Percentiles rank a stretch among this genome's conserved stretches.
phyloP scores from a whole-genome alignment of 495 filamentous ascomycete genomes.

The Talaromyces ruber region DNA sequence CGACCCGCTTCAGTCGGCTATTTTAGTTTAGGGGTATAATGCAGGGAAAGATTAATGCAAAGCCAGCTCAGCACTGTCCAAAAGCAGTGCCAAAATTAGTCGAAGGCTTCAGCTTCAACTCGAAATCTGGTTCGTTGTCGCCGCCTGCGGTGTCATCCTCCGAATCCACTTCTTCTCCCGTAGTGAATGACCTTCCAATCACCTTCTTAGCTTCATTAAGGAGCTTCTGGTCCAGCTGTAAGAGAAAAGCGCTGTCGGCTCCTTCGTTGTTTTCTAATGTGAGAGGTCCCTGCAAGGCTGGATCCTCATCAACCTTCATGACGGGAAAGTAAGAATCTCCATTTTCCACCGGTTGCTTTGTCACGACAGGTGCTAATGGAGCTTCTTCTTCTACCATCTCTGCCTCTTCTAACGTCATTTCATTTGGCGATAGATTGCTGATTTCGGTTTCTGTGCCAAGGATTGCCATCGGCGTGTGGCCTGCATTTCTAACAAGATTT shows the following conservation, averaged over 20 bases:
- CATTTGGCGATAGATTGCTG: conserved; percentile 19
- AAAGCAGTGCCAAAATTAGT: conserved; percentile 54
- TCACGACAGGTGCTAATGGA: conserved; percentile 23
- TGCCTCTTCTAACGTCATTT: neutral
- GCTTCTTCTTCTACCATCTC: conserved; percentile 14
- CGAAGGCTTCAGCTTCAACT: conserved; percentile 48
- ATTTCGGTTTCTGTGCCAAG: conserved; percentile 27
- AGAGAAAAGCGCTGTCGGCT: conserved; percentile 31
- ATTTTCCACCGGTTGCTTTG: conserved; percentile 29
- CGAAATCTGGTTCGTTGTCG: conserved; percentile 41
- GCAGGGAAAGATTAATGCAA: conserved; percentile 10
- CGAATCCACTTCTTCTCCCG: conserved; percentile 12
- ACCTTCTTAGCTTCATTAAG: conserved; percentile 28
- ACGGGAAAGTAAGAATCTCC: conserved; percentile 35
- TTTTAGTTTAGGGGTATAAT: conserved; percentile 7
- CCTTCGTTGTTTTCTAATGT: conserved; percentile 35
- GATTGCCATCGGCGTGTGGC: conserved; percentile 40
- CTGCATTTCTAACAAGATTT: conserved; percentile 33
- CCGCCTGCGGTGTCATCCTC: conserved; percentile 13
- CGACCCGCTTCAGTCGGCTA: neutral
- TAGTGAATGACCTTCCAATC: conserved; percentile 13
- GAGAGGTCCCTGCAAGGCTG: conserved; percentile 35
- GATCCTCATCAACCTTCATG: conserved; percentile 27
- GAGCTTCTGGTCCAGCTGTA: conserved; percentile 34
- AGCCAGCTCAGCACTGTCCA: conserved; percentile 14